phyloP scores from a whole-genome alignment of 192 early-diverging fungal genomes.

The Funneliformis geosporum region DNA sequence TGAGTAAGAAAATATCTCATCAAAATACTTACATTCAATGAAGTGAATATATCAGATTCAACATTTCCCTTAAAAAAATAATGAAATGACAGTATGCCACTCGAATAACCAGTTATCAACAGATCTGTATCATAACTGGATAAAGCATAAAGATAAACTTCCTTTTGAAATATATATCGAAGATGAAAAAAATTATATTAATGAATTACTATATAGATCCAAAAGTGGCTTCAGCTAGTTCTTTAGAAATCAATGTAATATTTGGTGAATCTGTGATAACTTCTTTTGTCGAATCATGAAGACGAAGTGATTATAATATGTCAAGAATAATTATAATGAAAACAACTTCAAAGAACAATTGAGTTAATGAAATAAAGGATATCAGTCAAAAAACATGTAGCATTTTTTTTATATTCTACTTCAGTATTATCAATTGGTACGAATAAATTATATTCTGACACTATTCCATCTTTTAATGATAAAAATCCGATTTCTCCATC shows the following conservation, averaged over 20 bases:
- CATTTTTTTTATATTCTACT: neutral
- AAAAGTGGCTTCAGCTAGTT: neutral
- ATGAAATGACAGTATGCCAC: neutral
- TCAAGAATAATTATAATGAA: neutral
- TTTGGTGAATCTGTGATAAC: neutral
- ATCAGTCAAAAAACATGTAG: conserved; percentile 29
- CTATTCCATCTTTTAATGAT: neutral
- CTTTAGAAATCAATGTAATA: neutral
- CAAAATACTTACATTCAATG: neutral
- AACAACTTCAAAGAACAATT: neutral
- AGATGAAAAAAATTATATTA: neutral
- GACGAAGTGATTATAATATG: conserved; percentile 11
- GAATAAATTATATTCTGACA: conserved; percentile 1
- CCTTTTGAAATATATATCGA: neutral
- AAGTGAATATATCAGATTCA: neutral
- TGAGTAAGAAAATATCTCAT: neutral
- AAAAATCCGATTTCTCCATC: conserved; percentile 28
- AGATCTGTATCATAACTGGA: conserved; percentile 4
- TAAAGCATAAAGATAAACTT: neutral
- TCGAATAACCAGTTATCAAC: neutral
- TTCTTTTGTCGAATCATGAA: neutral
- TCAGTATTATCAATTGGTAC: neutral
- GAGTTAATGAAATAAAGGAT: conserved; percentile 11
- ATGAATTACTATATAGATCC: neutral
- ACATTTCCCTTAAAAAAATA: neutral